phyloP scores from a whole-genome alignment of 2,329 filamentous ascomycete species.

The Nothopassalora personata region DNA sequence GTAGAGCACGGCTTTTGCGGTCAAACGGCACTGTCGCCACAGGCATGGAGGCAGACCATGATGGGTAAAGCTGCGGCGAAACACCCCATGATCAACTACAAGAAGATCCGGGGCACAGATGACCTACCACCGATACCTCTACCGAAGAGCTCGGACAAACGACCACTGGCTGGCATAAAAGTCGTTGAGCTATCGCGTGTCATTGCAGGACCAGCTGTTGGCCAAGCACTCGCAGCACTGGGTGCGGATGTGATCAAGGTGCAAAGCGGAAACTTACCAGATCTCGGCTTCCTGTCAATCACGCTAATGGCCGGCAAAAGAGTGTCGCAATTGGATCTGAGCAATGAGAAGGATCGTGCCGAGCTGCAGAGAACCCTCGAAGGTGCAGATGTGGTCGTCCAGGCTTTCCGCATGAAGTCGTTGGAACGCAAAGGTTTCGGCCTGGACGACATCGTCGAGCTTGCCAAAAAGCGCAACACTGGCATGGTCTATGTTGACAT shows the following conservation, averaged over 20 bases:
- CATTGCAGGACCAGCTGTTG: conserved; percentile 28
- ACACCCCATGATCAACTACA: conserved; percentile 38
- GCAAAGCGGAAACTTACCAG: conserved; percentile 22
- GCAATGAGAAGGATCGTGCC: conserved; percentile 35
- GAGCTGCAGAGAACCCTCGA: conserved; percentile 8
- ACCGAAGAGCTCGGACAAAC: conserved; percentile 10
- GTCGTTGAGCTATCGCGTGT: conserved; percentile 28
- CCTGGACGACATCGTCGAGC: conserved; percentile 22
- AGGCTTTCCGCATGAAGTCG: conserved; percentile 46
- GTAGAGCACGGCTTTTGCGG: conserved; percentile 32
- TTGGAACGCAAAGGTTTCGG: conserved; percentile 41
- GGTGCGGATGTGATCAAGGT: conserved; percentile 30
- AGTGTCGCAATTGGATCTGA: conserved; percentile 43
- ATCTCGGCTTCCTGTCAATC: conserved; percentile 30
- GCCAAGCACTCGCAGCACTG: conserved; percentile 26
- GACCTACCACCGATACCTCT: conserved; percentile 10
- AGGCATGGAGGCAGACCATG: conserved; percentile 40
- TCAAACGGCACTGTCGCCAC: conserved; percentile 28
- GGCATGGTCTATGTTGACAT: conserved; percentile 47
- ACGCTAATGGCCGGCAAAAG: conserved; percentile 50
- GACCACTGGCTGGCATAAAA: conserved; percentile 37
- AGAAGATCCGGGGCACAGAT: conserved; percentile 7
- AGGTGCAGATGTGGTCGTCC: conserved; percentile 42
- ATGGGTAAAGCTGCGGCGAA: conserved; percentile 41
- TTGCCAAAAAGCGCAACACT: conserved; percentile 30